Evolutionary conservation across 2,329 filamentous ascomycete species (phyloP).

Genomic region (Fusarium sp.): DNA sequence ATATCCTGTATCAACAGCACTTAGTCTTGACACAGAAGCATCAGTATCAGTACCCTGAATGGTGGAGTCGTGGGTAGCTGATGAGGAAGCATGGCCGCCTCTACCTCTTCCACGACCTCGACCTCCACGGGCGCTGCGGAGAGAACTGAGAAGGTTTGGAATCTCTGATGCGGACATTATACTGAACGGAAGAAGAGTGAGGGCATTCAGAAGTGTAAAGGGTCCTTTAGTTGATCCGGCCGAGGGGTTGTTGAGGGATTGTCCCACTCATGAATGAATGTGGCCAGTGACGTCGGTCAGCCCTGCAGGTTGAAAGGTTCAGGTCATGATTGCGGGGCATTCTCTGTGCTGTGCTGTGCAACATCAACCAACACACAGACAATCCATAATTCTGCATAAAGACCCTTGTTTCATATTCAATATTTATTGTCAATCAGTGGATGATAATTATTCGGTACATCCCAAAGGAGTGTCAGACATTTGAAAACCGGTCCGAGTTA

Average conservation of each 20-base stretch:
- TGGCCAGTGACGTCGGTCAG: constrained; percentile 27
- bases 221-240: constrained; percentile 13
- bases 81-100: constrained; percentile 50
- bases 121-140: constrained; percentile 57
- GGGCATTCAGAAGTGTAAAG: constrained; percentile 7
- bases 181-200: not conserved
- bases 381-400: not conserved
- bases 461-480: no score
- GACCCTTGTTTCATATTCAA: not conserved
- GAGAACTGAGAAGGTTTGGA: constrained; percentile 76
- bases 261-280: not conserved
- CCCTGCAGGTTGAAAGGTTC: constrained; percentile 6
- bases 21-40: constrained; percentile 87
- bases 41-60: constrained; percentile 94
- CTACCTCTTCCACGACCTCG: constrained; percentile 45
- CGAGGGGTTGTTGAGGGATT: constrained; percentile 6
- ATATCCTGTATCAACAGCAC: constrained; percentile 88
- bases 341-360: not conserved
- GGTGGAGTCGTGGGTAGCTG: constrained; percentile 72
- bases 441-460: not conserved
- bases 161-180: constrained; percentile 79
- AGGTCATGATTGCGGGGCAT: constrained; percentile 29
- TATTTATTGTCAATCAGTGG: not conserved
- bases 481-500: not conserved
- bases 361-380: not conserved